Conservation (phyloP, 441 rosid species). For the Pelargonium fulgidum region DNA sequence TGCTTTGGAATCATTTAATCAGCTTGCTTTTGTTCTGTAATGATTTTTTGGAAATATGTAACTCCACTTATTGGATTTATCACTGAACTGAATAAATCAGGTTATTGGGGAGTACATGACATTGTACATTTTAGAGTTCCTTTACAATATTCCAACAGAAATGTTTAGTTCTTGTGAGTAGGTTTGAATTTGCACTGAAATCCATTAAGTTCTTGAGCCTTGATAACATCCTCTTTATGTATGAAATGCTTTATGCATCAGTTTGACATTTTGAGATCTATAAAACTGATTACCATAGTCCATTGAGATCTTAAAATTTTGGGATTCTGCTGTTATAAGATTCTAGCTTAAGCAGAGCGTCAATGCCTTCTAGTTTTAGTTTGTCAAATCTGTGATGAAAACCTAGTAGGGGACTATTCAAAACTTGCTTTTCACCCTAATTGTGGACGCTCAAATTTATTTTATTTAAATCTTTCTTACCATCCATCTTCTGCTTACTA, state of each 20-base stretch:
- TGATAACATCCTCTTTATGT: too few relatives aligned
- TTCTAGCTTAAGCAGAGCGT: background rate
- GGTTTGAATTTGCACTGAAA: background rate
- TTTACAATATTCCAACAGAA: background rate
- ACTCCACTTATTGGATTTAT: background rate
- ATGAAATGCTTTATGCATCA: too few relatives aligned
- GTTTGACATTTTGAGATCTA: too few relatives aligned
- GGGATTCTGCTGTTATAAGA: too few relatives aligned
- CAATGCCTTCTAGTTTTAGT: conserved; percentile 1
- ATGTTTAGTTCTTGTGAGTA: background rate
- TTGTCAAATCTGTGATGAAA: conserved; percentile 1
- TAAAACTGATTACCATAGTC: too few relatives aligned
- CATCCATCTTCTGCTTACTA: conserved; percentile 7
- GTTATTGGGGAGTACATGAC: background rate
- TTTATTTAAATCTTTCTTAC: background rate
- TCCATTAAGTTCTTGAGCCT: background rate
- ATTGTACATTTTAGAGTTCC: background rate
- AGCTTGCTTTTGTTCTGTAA: conserved; percentile 1
- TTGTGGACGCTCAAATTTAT: background rate
- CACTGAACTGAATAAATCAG: too few relatives aligned
- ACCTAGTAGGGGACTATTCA: too few relatives aligned
- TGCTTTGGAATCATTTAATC: conserved; percentile 8
- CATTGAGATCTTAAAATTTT: too few relatives aligned
- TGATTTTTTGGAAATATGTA: conserved; percentile 1
- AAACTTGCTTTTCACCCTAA: background rate